A percentile compares a stretch with the other conserved stretches of the same genome.
Evolutionary conservation across 495 filamentous ascomycete species (phyloP).

Genomic region (Podospora fimiseda): DNA sequence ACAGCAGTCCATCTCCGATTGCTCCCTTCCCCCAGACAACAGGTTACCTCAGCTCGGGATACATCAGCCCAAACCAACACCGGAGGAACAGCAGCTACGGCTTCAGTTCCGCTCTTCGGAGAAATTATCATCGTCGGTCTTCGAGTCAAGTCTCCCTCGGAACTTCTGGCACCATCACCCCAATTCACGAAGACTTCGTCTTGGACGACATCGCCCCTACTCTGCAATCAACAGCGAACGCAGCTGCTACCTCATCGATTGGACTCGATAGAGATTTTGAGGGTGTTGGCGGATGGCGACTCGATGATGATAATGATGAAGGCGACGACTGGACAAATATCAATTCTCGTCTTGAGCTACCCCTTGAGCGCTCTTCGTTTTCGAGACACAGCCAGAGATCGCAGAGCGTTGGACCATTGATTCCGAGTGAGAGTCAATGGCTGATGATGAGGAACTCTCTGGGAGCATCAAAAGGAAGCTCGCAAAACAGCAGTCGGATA

Average conservation of each 20-base stretch:
- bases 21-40: constrained; percentile 10
- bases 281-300: constrained; percentile 76
- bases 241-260: constrained; percentile 34
- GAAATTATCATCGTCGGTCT: constrained; percentile 29
- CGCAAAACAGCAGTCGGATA: constrained; percentile 32
- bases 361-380: constrained; percentile 53
- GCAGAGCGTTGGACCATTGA: constrained; percentile 22
- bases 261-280: constrained; percentile 67
- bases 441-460: constrained; percentile 21
- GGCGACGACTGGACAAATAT: constrained; percentile 65
- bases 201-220: background rate
- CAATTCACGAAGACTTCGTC: constrained; percentile 20
- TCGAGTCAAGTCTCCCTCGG: constrained; percentile 25
- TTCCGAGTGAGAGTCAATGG: constrained; percentile 16
- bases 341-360: constrained; percentile 67
- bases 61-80: background rate
- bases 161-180: constrained; percentile 28
- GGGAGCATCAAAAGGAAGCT: constrained; percentile 9
- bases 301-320: constrained; percentile 50
- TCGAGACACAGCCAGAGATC: constrained; percentile 30
- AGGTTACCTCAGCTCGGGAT: constrained; percentile 6
- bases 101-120: constrained; percentile 29
- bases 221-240: constrained; percentile 1
- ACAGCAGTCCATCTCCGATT: constrained; percentile 12
- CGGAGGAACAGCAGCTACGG: constrained; percentile 25